A percentile compares a stretch with the other conserved stretches of the same genome.
Evolutionary conservation across 352 stramenopile species (phyloP).

Genomic region (Phytopythium chamaehyphon): DNA sequence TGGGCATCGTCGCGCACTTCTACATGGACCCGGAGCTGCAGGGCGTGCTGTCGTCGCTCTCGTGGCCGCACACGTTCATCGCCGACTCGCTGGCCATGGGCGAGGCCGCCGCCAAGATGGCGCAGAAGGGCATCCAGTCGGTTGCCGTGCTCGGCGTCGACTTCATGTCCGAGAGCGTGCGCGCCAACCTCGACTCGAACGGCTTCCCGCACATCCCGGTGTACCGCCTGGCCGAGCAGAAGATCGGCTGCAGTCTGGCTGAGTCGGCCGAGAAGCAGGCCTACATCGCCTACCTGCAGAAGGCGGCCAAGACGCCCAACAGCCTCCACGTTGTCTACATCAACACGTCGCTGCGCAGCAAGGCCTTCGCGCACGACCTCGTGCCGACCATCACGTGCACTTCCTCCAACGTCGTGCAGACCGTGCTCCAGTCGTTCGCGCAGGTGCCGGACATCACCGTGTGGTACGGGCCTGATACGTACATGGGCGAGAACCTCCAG

Average conservation of each 20-base stretch:
- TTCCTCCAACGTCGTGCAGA: conserved; percentile 95
- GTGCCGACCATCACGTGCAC: conserved; percentile 97
- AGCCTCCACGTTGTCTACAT: conserved; percentile 98
- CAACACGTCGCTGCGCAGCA: conserved; percentile 97
- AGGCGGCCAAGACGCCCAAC: conserved; percentile 82
- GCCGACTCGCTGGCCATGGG: conserved; percentile 97
- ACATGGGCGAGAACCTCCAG: conserved; percentile 98
- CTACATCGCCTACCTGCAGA: conserved; percentile 93
- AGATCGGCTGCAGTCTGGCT: conserved; percentile 95
- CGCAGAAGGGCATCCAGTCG: conserved; percentile 78
- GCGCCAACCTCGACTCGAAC: conserved; percentile 92
- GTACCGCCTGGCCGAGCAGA: conserved; percentile 90
- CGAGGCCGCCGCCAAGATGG: conserved; percentile 96
- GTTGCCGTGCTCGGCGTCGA: conserved; percentile 96
- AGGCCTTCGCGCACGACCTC: conserved; percentile 91
- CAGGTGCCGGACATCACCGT: conserved; percentile 91
- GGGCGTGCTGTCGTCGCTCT: conserved; percentile 77
- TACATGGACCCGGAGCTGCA: conserved; percentile 98
- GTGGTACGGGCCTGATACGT: conserved; percentile 95
- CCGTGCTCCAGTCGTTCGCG: conserved; percentile 91
- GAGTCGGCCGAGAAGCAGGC: conserved; percentile 91
- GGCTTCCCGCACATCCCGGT: conserved; percentile 90
- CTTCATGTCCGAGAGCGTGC: conserved; percentile 97
- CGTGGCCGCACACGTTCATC: conserved; percentile 91
- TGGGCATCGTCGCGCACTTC: conserved; percentile 97